Evolutionary conservation across 331 rosid genomes (phyloP), one percentile per base, ranked within the genome.

Genomic region (Rosa hybrid): DNA sequence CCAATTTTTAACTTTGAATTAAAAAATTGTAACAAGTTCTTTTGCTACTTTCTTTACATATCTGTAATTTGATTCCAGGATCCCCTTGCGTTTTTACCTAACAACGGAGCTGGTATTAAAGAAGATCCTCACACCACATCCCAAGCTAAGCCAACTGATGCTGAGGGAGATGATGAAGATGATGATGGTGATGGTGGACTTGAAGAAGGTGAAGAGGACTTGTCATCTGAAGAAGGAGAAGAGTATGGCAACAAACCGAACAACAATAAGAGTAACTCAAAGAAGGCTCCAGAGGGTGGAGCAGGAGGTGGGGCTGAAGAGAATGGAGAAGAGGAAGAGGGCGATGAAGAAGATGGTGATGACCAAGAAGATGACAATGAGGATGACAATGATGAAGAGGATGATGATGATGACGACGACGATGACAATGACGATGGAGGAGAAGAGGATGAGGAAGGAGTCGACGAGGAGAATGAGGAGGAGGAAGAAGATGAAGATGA

Each of bases 161-260:
- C 97, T 0, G 94, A 85, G 81, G 98, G 86, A 44, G 93, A 86
- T 5, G 92, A 87, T 39, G 97, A 80, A 67, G 94, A 88, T 4
- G 96, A 85, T 0, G 92, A 90, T 0, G 91, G 89, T 11, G 97
- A 90, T 13, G 94, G 92, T 21, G 90, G 84, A 30, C 85, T 84
- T 41, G 97, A 89, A 48, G 97, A 92, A 77, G 97, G 93, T 0
- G 97, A 91, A 81, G 98, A 91, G 86, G 97, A 91, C 56, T 77
- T 90, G 85, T 91, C 98, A 7, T 93, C 98, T 49, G 97, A 91
- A 86, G 97, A 87, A 78, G 97, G 88, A 67, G 98, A 83, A 12
- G 93, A 84, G 45, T 78, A 85, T 9, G 86, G 83, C 34, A 89
- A 87, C 86, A 90, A 91, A 42, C 78, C 92, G 64, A 91, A 87